Evolutionary conservation across 2,329 filamentous ascomycete species (phyloP), one percentile per base, ranked within the genome.

Genomic region (Fusarium devonianum): DNA sequence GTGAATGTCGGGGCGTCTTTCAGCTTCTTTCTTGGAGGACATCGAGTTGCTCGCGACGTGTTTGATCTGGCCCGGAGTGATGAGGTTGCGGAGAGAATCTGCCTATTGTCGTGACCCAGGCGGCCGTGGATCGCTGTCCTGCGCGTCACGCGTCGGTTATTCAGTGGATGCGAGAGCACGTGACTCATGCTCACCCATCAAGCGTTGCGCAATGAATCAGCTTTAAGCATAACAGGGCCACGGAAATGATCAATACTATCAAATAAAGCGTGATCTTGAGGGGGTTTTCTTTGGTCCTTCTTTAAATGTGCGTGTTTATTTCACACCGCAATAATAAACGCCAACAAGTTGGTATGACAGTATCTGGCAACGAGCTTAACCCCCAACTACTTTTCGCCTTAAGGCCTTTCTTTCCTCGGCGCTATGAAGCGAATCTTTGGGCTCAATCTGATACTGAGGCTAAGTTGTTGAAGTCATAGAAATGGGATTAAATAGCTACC

Each of bases 131-230:
- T 51, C 45, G 42, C 36, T 38, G 34, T 56, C 47, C 47, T 58
- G 67, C 68, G 68, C 68, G 56, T 59, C 35, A 56, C 62, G 46
- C 70, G 70, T 71, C 41, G 41, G 52, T 71, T 66, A 69, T 66
- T 72, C 65, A 71, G 58, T 68, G 33, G 40, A 63, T 65, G 60
- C 64, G 64, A 58, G 30, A 45, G 13, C 64, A 67, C 64, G 64
- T 67, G 64, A 63, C 42, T 59, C 47, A 60, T 17, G 23, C 18
- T 16, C 14, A 10, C 12, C 16, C n/a, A 25, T 39, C 40, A 44
- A 43, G 33, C 41, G 50, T 23, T 34, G 22, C 18, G n/a, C 30
- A 30, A 34, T 56, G 41, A 56, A 39, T 51, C 51, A 55, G 19
- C 34, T 26, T 28, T 26, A 14, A 7, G 12, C 28, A 14, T 19